Conservation (phyloP, 2,329 filamentous ascomycete genomes). For the Blastomyces silverae region DNA sequence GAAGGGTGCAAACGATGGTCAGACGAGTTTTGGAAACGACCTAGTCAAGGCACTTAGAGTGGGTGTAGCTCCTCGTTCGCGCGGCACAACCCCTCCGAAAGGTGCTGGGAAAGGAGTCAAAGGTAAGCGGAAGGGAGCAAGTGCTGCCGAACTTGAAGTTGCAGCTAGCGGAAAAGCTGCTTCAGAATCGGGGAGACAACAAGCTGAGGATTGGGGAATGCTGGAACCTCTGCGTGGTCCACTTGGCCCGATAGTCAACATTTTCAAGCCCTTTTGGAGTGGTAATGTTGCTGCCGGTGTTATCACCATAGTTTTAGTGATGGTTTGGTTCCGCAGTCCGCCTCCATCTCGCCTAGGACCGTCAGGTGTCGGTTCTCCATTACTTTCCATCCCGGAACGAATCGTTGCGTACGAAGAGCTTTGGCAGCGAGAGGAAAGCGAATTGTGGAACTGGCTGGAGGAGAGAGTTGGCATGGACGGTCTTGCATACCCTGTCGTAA, state of each 20-base stretch:
- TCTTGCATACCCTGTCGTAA: conserved; percentile 34
- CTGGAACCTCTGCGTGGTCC: conserved; percentile 70
- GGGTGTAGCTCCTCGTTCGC: conserved; percentile 61
- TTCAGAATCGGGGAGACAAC: conserved; percentile 34
- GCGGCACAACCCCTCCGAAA: conserved; percentile 45
- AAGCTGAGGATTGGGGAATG: conserved; percentile 61
- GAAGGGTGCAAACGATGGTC: conserved; percentile 87
- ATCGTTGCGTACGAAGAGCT: conserved; percentile 85
- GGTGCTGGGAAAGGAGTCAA: conserved; percentile 49
- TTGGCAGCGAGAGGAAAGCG: conserved; percentile 79
- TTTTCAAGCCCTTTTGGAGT: conserved; percentile 63
- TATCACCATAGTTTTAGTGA: conserved; percentile 63
- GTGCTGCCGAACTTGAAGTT: conserved; percentile 34
- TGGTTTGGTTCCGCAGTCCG: conserved; percentile 60
- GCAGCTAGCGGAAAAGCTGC: conserved; percentile 43
- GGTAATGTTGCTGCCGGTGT: conserved; percentile 72
- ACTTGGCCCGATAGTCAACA: conserved; percentile 62
- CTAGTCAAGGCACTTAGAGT: conserved; percentile 67
- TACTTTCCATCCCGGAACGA: conserved; percentile 53
- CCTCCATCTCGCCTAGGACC: conserved; percentile 33
- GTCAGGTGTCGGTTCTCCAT: conserved; percentile 35
- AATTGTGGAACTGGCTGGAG: conserved; percentile 90
- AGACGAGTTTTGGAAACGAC: conserved; percentile 73
- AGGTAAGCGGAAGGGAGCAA: conserved; percentile 55
- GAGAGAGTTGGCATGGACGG: conserved; percentile 70